Evolutionary conservation across 495 filamentous ascomycete genomes (phyloP).

Genomic region (Aspergillus kassunensis): DNA sequence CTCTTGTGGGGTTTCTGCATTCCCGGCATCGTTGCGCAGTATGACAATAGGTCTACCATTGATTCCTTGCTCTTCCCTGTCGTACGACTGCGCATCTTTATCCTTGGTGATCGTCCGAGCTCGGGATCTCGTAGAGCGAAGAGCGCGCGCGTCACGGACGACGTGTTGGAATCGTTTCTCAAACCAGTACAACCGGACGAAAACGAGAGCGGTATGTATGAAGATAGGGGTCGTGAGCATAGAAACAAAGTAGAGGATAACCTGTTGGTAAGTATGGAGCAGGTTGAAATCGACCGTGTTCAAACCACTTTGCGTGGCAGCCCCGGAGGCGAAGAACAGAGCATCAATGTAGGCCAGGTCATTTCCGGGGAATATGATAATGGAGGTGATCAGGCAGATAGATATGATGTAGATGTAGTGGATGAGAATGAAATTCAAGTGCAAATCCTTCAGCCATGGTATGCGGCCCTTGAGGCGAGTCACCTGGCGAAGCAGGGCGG

Average conservation of each 20-base stretch:
- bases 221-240: constrained; percentile 85
- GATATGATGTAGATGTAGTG: constrained; percentile 83
- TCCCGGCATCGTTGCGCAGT: constrained; percentile 51
- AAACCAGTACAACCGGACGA: constrained; percentile 94
- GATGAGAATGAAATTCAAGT: constrained; percentile 78
- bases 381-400: constrained; percentile 63
- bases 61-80: constrained; percentile 62
- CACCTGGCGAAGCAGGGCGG: constrained; percentile 20
- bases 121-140: constrained; percentile 54
- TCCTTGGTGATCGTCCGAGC: constrained; percentile 53
- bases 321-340: constrained; percentile 75
- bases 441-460: constrained; percentile 43
- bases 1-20: constrained; percentile 26
- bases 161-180: constrained; percentile 87
- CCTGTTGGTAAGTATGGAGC: constrained; percentile 72
- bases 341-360: constrained; percentile 79
- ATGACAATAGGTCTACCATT: constrained; percentile 70
- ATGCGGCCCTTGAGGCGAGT: constrained; percentile 19
- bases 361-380: constrained; percentile 65
- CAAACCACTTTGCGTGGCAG: constrained; percentile 85
- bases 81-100: constrained; percentile 42
- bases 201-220: constrained; percentile 83
- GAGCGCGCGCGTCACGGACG: constrained; percentile 53
- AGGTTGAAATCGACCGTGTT: constrained; percentile 80
- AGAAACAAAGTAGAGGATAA: constrained; percentile 64